Percentiles rank a stretch among this genome's conserved stretches.
phyloP scores from a whole-genome alignment of 208 protist species.

The Vickermania ingenoplastis region DNA sequence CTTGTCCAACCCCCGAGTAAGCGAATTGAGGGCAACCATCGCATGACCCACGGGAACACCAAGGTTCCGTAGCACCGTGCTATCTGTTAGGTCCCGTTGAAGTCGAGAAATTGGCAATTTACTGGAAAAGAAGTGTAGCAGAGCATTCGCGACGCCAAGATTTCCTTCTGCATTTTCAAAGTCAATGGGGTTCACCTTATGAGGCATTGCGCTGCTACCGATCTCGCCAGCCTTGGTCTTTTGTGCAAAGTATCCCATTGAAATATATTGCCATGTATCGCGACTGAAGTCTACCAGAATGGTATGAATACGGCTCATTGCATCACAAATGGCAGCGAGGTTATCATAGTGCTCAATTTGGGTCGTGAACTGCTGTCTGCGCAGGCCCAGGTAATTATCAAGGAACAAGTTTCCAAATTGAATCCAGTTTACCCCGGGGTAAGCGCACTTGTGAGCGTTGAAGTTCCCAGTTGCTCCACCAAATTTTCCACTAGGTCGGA shows the following conservation, averaged over 20 bases:
- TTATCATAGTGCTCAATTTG: conserved; percentile 95
- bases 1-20: conserved; percentile 87
- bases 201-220: conserved; percentile 95
- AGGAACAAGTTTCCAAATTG: conserved; percentile 82
- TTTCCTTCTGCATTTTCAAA: conserved; percentile 98
- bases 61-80: conserved; percentile 92
- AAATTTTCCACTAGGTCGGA: conserved; percentile 84
- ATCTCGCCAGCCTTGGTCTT: conserved; percentile 88
- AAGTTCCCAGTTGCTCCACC: conserved; percentile 92
- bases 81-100: conserved; percentile 94
- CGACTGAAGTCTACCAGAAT: conserved; percentile 90
- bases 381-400: conserved; percentile 59
- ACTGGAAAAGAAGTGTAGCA: conserved; percentile 87
- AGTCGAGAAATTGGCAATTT: conserved; percentile 94
- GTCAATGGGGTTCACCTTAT: conserved; percentile 97
- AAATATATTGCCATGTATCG: conserved; percentile 95
- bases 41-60: conserved; percentile 89
- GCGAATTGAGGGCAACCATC: conserved; percentile 78
- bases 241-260: conserved; percentile 92
- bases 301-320: conserved; percentile 81
- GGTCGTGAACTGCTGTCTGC: conserved; percentile 85
- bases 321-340: conserved; percentile 88
- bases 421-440: conserved; percentile 80
- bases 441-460: conserved; percentile 88
- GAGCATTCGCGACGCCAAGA: conserved; percentile 88